Evolutionary conservation across 2,329 filamentous ascomycete species (phyloP), one percentile per base, ranked within the genome.

Genomic region (Botrytis hyacinthi): DNA sequence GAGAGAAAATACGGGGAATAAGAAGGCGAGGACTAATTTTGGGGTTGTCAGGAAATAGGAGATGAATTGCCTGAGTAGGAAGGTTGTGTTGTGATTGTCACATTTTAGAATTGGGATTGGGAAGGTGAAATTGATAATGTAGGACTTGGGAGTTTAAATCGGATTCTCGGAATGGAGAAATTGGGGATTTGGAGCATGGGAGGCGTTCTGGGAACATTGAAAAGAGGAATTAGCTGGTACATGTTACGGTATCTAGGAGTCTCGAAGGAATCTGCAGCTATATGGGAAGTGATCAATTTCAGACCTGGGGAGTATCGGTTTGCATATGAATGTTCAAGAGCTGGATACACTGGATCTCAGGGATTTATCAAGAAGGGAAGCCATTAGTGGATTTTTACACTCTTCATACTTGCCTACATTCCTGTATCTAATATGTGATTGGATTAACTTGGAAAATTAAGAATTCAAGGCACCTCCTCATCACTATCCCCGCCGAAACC

Each of bases 401-500:
- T 40, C 10, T 57, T 57, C 10, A 20, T 2, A 57, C 40, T 69
- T 29, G n/a, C 8, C 20, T 69, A 69, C 10, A 6, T 57, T 37
- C 22, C 32, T 54, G 26, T 62, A 29, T 42, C 10, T 7, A 6
- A 29, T 48, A 35, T 18, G 7, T 22, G 29, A 18, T 42, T n/a
- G 8, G 48, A 51, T 20, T 9, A 16, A 12, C 26, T 70, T 42
- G 8, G 42, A 10, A 26, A 20, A 63, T 29, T 32, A 37, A 6
- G 10, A n/a, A 35, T 71, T 78, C 73, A 82, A 48, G 80, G 80
- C 37, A 82, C 75, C 78, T 87, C 86, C 72, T 83, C 83, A 78
- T 86, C 85, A 79, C 85, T 87, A 73, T 87, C 86, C 75, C 85
- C 87, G 35, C 84, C 88, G 81, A 90, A 90, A 29, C 88, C 88